These are phyloP conservation scores for Eutrema salsugineum DNA, from an alignment of 441 rosid genomes.

Conservation along the genomic window DNA sequence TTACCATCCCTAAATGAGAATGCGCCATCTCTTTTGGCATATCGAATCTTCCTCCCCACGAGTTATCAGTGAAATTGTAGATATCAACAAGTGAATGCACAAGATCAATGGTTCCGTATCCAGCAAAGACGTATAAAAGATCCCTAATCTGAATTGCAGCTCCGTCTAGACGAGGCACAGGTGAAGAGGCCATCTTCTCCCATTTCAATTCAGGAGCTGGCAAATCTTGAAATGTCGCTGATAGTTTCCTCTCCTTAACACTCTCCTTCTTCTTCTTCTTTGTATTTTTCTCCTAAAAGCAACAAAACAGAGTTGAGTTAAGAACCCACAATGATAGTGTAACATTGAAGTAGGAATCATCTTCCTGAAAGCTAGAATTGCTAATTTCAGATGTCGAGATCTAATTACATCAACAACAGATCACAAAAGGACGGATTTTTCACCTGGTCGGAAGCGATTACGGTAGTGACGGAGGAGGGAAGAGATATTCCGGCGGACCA, in stretches of 20 bases:
- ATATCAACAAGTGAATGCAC: slow-evolving; percentile 92
- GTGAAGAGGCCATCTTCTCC: slow-evolving; percentile 76
- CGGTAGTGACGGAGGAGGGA: not conserved
- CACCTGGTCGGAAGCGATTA: not conserved
- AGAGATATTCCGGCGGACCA: not conserved
- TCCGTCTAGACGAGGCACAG: slow-evolving; percentile 86
- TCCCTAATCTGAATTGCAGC: slow-evolving; percentile 75
- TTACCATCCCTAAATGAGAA: slow-evolving; percentile 89
- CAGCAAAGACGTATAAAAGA: slow-evolving; percentile 76
- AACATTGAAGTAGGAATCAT: not conserved
- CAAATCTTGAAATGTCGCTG: slow-evolving; percentile 85
- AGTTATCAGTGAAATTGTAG: slow-evolving; percentile 63
- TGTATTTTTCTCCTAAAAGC: slow-evolving; percentile 15
- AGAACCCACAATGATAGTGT: no score
- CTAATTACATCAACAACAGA: not conserved
- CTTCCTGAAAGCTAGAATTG: not conserved
- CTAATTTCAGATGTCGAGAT: not conserved
- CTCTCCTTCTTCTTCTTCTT: slow-evolving; percentile 13
- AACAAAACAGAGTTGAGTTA: not conserved
- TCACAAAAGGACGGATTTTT: not conserved
- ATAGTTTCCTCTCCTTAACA: slow-evolving; percentile 47
- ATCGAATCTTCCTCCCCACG: slow-evolving; percentile 82
- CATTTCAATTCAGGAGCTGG: slow-evolving; percentile 66
- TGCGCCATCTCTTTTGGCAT: slow-evolving; percentile 95
- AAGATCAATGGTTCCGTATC: slow-evolving; percentile 64